Evolutionary conservation across 73 alveolate species (phyloP).

Genomic region (Tetrahymena thermophila): DNA sequence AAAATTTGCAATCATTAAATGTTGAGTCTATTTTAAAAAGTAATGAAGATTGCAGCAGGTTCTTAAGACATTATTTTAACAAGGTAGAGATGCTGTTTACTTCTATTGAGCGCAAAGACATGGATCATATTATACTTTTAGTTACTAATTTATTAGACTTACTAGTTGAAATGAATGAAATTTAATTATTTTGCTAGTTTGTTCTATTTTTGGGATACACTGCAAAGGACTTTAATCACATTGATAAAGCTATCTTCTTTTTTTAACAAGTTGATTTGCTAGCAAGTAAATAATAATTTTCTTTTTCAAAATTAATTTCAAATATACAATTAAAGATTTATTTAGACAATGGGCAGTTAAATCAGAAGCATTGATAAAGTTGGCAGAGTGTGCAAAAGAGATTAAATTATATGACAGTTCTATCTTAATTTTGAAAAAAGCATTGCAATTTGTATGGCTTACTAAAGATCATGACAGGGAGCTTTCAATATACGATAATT

Average conservation of each 20-base stretch:
- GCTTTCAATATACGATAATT: neutral
- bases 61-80: neutral
- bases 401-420: neutral
- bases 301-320: neutral
- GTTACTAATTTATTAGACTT: neutral
- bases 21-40: neutral
- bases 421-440: neutral
- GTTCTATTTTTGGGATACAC: neutral
- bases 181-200: neutral
- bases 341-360: neutral
- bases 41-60: neutral
- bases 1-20: neutral
- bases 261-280: neutral
- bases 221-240: neutral
- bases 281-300: neutral
- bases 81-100: neutral
- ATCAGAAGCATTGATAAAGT: neutral
- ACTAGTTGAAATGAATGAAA: neutral
- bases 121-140: neutral
- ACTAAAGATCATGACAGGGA: neutral
- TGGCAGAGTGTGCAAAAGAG: neutral
- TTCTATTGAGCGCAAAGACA: neutral
- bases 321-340: neutral
- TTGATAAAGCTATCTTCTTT: neutral
- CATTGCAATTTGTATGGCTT: neutral